phyloP scores from a whole-genome alignment of 2,329 filamentous ascomycete species.

The Meredithiella fracta region DNA sequence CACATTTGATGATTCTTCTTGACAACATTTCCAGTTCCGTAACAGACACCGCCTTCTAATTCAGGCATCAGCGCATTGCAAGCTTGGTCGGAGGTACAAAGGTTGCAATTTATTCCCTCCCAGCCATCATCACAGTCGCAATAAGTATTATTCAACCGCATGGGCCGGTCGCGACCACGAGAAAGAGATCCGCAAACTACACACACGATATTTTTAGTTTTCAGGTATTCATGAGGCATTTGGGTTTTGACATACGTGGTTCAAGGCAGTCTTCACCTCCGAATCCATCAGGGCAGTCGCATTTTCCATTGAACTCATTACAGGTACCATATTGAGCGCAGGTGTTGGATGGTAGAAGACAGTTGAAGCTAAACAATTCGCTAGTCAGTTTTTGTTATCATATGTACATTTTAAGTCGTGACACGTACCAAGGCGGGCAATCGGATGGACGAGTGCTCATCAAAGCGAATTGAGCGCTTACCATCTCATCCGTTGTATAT shows the following conservation, averaged over 20 bases:
- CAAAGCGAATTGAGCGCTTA: slow-evolving; percentile 50
- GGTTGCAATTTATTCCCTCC: slow-evolving; percentile 95
- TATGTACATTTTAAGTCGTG: slow-evolving; percentile 19
- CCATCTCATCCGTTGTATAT: slow-evolving; percentile 43
- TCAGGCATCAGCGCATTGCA: slow-evolving; percentile 81
- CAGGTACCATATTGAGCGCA: slow-evolving; percentile 85
- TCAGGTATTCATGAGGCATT: background rate
- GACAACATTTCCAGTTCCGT: slow-evolving; percentile 75
- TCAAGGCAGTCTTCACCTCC: slow-evolving; percentile 85
- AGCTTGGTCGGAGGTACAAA: slow-evolving; percentile 68
- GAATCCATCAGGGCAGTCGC: slow-evolving; percentile 79
- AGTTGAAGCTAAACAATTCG: slow-evolving; percentile 67
- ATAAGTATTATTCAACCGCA: slow-evolving; percentile 44
- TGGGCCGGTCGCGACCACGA: slow-evolving; percentile 61
- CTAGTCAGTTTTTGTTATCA: background rate
- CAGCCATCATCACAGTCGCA: slow-evolving; percentile 89
- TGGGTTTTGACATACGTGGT: slow-evolving; percentile 38
- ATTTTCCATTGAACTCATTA: slow-evolving; percentile 82
- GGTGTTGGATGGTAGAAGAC: slow-evolving; percentile 77
- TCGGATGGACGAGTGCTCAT: slow-evolving; percentile 58
- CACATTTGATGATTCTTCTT: slow-evolving; percentile 97
- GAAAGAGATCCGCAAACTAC: slow-evolving; percentile 72
- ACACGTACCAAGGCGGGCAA: slow-evolving; percentile 58
- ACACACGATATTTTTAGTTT: background rate
- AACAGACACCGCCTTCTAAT: slow-evolving; percentile 71